These are phyloP conservation scores for Leccinum longicurvipes DNA, from an alignment of 768 basidiomycete genomes.

Conservation along the genomic window DNA sequence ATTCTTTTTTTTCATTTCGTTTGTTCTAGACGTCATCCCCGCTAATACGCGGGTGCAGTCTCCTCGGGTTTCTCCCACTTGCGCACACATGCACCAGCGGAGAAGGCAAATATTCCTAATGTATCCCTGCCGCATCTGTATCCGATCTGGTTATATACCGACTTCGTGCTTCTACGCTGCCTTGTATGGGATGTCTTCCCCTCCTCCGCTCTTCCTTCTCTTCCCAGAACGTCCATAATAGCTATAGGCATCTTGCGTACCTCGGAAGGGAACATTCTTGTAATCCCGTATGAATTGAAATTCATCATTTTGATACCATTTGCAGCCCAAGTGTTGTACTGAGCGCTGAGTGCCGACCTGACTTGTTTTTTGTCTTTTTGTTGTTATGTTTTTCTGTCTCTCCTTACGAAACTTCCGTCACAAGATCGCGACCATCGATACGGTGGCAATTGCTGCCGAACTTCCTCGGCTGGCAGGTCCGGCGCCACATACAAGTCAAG, in stretches of 20 bases:
- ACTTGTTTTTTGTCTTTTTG: neutral
- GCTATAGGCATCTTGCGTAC: constrained; percentile 5
- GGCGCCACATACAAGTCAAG: neutral
- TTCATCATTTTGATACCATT: constrained; percentile 15
- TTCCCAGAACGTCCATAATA: constrained; percentile 8
- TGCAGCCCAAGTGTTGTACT: neutral
- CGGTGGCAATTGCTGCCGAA: neutral
- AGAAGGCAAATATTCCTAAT: constrained; percentile 24
- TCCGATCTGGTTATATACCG: constrained; percentile 14
- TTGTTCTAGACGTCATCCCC: constrained; percentile 20
- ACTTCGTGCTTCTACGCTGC: constrained; percentile 16
- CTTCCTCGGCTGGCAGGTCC: constrained; percentile 6
- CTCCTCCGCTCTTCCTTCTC: constrained; percentile 5
- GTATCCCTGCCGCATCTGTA: constrained; percentile 21
- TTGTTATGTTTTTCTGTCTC: neutral
- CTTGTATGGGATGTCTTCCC: constrained; percentile 10
- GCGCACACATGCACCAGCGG: constrained; percentile 16
- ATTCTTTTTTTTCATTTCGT: constrained; percentile 19
- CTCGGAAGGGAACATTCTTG: constrained; percentile 16
- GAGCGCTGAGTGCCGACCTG: constrained; percentile 10
- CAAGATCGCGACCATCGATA: constrained; percentile 11
- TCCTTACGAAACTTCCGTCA: constrained; percentile 6
- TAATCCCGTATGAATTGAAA: constrained; percentile 22
- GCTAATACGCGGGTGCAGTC: constrained; percentile 23
- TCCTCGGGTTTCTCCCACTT: constrained; percentile 18